phyloP scores from a whole-genome alignment of 2,329 filamentous ascomycete species.

The Ascomycota sp. region DNA sequence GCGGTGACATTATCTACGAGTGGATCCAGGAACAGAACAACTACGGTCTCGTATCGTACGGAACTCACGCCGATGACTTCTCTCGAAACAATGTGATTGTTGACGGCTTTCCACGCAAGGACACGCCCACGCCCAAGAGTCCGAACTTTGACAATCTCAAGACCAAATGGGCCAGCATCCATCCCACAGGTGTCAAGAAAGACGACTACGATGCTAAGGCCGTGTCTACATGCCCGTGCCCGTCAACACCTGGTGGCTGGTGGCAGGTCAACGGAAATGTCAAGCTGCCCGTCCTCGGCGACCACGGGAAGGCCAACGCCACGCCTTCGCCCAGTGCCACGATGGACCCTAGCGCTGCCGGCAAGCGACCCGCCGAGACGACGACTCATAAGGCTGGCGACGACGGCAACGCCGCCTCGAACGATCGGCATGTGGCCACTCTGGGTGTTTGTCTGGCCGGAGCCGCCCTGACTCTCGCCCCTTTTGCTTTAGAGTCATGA shows the following conservation, averaged over 20 bases:
- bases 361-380: background rate
- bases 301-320: constrained; percentile 8
- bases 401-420: constrained; percentile 3
- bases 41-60: constrained; percentile 67
- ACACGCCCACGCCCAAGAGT: constrained; percentile 49
- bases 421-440: constrained; percentile 3
- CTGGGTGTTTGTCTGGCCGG: constrained; percentile 4
- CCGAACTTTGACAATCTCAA: constrained; percentile 68
- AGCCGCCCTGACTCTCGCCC: constrained; percentile 3
- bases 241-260: constrained; percentile 53
- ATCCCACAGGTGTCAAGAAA: constrained; percentile 45
- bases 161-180: constrained; percentile 53
- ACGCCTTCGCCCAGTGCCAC: constrained; percentile 4
- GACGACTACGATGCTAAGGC: constrained; percentile 42
- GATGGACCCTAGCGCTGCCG: constrained; percentile 2
- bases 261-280: constrained; percentile 59
- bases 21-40: constrained; percentile 74
- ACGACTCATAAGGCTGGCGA: constrained; percentile 1
- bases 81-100: constrained; percentile 32
- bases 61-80: constrained; percentile 30
- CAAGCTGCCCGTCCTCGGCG: constrained; percentile 47
- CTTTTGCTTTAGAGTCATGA: constrained; percentile 3
- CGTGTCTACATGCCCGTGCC: constrained; percentile 47
- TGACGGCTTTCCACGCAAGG: constrained; percentile 49
- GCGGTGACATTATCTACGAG: constrained; percentile 70